A percentile compares a stretch with the other conserved stretches of the same genome.
Evolutionary conservation across 305 asterid genomes (phyloP).

Genomic region (Petunia hybrid): DNA sequence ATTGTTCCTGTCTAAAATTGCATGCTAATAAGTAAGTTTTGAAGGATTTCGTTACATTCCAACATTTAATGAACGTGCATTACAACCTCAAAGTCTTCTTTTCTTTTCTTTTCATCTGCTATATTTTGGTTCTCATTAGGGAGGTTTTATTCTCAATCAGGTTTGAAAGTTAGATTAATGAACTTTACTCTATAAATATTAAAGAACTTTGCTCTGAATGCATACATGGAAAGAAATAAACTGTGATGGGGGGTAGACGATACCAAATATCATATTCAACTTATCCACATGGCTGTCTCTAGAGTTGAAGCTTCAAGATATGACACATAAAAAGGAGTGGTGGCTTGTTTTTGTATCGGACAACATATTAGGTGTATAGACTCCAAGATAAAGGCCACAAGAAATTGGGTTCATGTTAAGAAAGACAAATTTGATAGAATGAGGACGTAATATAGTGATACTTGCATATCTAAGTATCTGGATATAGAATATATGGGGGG

Average conservation of each 20-base stretch:
- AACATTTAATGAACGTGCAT: not conserved
- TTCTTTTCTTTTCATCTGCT: not conserved
- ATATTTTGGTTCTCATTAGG: not conserved
- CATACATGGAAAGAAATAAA: not conserved
- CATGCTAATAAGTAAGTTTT: constrained; percentile 14
- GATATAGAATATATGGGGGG: not conserved
- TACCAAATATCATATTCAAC: not conserved
- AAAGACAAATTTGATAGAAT: not conserved
- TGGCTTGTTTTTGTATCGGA: not conserved
- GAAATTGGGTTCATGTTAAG: constrained; percentile 3
- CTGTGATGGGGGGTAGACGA: not conserved
- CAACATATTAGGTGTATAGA: not conserved
- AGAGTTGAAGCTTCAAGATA: not conserved
- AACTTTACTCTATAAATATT: not conserved
- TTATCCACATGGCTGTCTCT: no score
- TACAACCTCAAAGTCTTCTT: not conserved
- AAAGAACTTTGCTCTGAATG: not conserved
- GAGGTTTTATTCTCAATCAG: not conserved
- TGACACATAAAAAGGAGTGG: not conserved
- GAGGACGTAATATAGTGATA: no score
- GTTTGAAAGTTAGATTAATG: not conserved
- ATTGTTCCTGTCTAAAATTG: not conserved
- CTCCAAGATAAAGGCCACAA: not conserved
- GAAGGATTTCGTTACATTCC: constrained; percentile 15
- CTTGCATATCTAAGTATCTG: not conserved